phyloP scores from a whole-genome alignment of 441 rosid species.

The Pelargonium cotyledonis region DNA sequence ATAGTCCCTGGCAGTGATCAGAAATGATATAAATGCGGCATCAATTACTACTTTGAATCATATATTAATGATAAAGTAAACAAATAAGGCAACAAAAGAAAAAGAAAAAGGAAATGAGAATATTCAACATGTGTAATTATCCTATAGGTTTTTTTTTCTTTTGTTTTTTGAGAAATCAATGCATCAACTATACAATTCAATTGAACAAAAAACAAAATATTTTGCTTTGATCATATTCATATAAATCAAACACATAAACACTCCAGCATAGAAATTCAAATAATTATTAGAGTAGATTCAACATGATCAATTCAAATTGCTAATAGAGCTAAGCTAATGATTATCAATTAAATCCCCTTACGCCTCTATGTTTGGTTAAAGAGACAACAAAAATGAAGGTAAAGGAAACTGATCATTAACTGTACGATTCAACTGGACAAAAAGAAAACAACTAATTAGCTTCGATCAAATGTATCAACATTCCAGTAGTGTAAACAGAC shows the following conservation, averaged over 20 bases:
- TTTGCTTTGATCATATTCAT: background rate
- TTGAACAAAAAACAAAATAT: background rate
- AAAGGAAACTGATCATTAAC: too few relatives aligned
- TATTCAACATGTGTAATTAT: background rate
- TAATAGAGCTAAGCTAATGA: background rate
- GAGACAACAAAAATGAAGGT: too few relatives aligned
- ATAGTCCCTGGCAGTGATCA: constrained; percentile 15
- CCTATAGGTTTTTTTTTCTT: background rate
- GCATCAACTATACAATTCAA: background rate
- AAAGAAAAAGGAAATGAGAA: too few relatives aligned
- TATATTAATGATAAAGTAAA: too few relatives aligned
- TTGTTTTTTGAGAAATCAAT: background rate
- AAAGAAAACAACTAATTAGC: too few relatives aligned
- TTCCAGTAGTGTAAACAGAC: too few relatives aligned
- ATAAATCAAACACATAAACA: background rate
- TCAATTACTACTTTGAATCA: background rate
- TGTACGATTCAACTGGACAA: too few relatives aligned
- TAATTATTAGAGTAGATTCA: background rate
- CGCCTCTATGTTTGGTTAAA: background rate
- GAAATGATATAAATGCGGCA: constrained; percentile 13
- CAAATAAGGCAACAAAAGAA: background rate
- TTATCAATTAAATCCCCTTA: constrained; percentile 1
- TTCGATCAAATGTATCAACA: too few relatives aligned
- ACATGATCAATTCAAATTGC: background rate
- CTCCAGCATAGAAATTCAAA: background rate